Evolutionary conservation across 768 basidiomycete genomes (phyloP), one percentile per base, ranked within the genome.

Genomic region (Boletus rufocinnamomeus): DNA sequence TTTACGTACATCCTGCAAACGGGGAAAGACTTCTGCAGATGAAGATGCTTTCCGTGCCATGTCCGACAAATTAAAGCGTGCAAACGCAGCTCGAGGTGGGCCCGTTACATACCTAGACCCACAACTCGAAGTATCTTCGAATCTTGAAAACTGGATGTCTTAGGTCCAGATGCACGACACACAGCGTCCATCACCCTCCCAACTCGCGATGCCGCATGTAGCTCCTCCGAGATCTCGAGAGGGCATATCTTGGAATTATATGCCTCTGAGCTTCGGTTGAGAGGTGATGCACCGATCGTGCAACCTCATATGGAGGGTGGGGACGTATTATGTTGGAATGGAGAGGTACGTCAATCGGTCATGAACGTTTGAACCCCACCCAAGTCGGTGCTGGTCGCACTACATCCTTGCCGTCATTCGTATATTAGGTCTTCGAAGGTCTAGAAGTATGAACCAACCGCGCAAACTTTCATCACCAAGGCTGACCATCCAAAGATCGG

Each of bases 241-340:
- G n/a, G 65, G 84, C 45, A 51, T 38, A 23, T 54, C 19, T 28
- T 69, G 23, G 76, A 82, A 19, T 86, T 91, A 58, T 89, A 84
- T 67, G 85, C 84, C 2, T 91, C 91, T 0, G 90, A 93, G 66
- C 79, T 95, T 52, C 81, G 83, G 54, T 72, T 95, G 50, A 78
- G 93, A 59, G 93, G 93, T 1, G 64, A 73, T 11, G 43, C 56
- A 11, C 77, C 78, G 1, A 71, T 92, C 17, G 70, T 79, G 3
- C 93, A 95, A 69, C 93, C 93, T 28, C 91, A 93, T 68, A 65
- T 73, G 16, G 62, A 72, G 35, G 77, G 76, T 16, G 84, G 81
- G 8, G 80, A 87, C 66, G 67, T 91, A 4, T 72, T 95, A 28
- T 93, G 91, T 66, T 95, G 89, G 89, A 93, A 93, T 66, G 93